A percentile compares a stretch with the other conserved stretches of the same genome.
Conservation (phyloP, 352 stramenopile genomes). For the Elongisporangium senticosum region DNA sequence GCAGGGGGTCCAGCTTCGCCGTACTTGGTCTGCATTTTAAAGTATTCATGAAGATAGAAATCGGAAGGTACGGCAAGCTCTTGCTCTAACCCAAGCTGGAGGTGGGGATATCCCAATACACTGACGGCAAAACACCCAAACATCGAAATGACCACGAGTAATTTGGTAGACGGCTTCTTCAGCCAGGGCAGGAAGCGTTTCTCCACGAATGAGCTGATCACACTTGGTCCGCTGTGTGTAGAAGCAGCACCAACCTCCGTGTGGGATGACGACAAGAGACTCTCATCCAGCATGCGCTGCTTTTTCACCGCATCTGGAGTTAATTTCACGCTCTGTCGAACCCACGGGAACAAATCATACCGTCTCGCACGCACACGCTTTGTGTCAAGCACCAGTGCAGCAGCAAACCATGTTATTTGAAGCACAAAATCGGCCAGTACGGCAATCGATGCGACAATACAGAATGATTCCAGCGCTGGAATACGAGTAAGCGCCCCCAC, state of each 20-base stretch:
- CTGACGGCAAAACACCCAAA: conserved; percentile 35
- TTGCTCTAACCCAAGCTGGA: conserved; percentile 85
- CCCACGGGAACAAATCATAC: conserved; percentile 67
- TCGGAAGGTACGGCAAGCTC: conserved; percentile 82
- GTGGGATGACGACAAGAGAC: background rate
- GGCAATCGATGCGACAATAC: conserved; percentile 74
- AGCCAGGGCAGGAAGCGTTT: conserved; percentile 65
- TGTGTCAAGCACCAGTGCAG: conserved; percentile 71
- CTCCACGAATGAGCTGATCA: conserved; percentile 62
- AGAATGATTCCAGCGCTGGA: conserved; percentile 84
- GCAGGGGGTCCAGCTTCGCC: conserved; percentile 81
- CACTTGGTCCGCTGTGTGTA: conserved; percentile 5
- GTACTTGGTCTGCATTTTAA: conserved; percentile 76
- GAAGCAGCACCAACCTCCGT: background rate
- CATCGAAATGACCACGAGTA: conserved; percentile 42
- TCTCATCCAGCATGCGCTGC: conserved; percentile 7
- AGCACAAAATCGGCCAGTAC: conserved; percentile 77
- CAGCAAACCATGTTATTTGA: conserved; percentile 87
- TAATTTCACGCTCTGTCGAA: conserved; percentile 46
- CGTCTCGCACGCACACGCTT: conserved; percentile 56
- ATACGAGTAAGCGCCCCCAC: conserved; percentile 84
- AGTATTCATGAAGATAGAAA: conserved; percentile 89
- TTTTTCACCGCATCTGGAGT: conserved; percentile 22
- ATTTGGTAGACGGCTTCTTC: conserved; percentile 48
- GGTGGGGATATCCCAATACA: conserved; percentile 42